phyloP scores from a whole-genome alignment of 495 filamentous ascomycete species.

The Aspergillus egyptiacus region DNA sequence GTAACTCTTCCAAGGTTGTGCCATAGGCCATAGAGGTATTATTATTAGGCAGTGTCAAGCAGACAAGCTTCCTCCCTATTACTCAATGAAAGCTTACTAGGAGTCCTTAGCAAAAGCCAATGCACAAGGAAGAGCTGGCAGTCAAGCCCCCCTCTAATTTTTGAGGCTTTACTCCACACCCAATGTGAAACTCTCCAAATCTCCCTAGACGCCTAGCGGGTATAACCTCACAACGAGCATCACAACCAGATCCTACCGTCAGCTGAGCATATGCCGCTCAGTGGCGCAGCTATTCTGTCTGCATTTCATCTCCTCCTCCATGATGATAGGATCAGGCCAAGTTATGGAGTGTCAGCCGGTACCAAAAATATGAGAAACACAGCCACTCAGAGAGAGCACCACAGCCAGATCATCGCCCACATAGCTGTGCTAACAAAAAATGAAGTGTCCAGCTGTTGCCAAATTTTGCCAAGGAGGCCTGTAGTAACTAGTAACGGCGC shows the following conservation, averaged over 20 bases:
- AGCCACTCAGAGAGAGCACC: constrained; percentile 14
- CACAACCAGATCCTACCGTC: neutral
- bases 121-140: neutral
- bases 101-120: too few relatives aligned
- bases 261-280: neutral
- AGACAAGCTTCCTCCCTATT: too few relatives aligned
- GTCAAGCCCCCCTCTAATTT: neutral
- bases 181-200: neutral
- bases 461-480: constrained; percentile 5
- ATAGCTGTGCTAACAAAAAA: constrained; percentile 8
- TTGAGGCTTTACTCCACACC: neutral
- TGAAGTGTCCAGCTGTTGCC: constrained; percentile 1
- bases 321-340: constrained; percentile 8
- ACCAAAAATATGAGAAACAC: constrained; percentile 19
- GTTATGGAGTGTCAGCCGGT: constrained; percentile 6
- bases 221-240: neutral
- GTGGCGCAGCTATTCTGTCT: neutral
- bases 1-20: too few relatives aligned
- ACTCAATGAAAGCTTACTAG: too few relatives aligned
- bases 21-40: too few relatives aligned
- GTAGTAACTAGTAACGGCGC: neutral
- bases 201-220: neutral
- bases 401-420: constrained; percentile 10
- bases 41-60: too few relatives aligned
- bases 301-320: neutral